Conservation (phyloP, 2,329 filamentous ascomycete genomes). For the Reticulascus tulasneorum region DNA sequence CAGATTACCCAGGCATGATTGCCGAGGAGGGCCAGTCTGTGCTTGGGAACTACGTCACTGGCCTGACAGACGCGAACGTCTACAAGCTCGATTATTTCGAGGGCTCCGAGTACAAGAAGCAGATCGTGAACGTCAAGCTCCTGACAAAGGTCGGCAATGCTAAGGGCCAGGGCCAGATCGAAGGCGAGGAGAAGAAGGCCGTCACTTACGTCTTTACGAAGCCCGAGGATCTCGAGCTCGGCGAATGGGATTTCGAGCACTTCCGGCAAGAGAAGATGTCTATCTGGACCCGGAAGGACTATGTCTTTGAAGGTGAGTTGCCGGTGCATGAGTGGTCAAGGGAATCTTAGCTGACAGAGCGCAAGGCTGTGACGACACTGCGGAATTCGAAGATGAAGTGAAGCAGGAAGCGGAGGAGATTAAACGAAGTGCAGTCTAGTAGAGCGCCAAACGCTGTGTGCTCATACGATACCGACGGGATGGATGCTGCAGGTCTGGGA, state of each 20-base stretch:
- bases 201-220: constrained; percentile 63
- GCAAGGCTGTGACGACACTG: constrained; percentile 8
- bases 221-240: constrained; percentile 54
- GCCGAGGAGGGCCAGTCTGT: constrained; percentile 54
- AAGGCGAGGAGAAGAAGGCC: constrained; percentile 46
- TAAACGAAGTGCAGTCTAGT: constrained; percentile 4
- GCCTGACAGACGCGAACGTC: constrained; percentile 74
- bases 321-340: too few species aligned
- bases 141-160: constrained; percentile 26
- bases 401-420: constrained; percentile 2
- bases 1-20: constrained; percentile 80
- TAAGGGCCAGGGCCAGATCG: constrained; percentile 35
- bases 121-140: constrained; percentile 48
- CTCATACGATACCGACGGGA: constrained; percentile 7
- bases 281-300: constrained; percentile 49
- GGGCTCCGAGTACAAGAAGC: constrained; percentile 65
- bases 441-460: constrained; percentile 9
- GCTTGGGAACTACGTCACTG: constrained; percentile 71
- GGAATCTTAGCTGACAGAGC: too few species aligned
- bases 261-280: constrained; percentile 72
- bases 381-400: constrained; percentile 7
- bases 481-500: constrained; percentile 8
- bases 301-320: constrained; percentile 39
- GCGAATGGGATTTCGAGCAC: constrained; percentile 84
- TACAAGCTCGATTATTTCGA: constrained; percentile 77